Base-by-base conservation (phyloP, 2,329 filamentous ascomycete species). In the Curvularia verruculosa region DNA sequence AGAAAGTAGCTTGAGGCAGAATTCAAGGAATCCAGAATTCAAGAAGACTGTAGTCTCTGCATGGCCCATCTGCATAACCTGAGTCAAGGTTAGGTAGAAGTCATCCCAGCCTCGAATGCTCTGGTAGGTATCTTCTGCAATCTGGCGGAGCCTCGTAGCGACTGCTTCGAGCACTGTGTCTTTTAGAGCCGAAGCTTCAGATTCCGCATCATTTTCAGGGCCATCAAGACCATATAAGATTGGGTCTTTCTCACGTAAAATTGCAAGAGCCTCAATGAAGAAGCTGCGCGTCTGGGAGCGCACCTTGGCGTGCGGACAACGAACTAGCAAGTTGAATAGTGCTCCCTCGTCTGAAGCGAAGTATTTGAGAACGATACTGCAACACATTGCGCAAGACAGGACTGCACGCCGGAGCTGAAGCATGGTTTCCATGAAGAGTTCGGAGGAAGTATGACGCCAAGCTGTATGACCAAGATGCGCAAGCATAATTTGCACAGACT, bases 381-480 rank as follows among this genome's bases (percentile, higher is more conserved):
- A 85, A 69, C 87, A 89, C 15, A 50, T 81, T 68, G 68, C 45
- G 46, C 74, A 77, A 21, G 80, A 77, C 58, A 84, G 86, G 18
- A 85, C 82, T 34, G 85, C 79, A 19, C 78, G 79, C 12, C 79
- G 75, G 13, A 89, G 70, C 24, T 86, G 78, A 2, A 72, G 70
- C 49, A 85, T 79, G 50, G 89, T 85, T 8, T 77, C 72, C 1
- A 83, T 80, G 36, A 90, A 87, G 40, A 89, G 84, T 0, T 87
- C 83, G 2, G 85, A 71, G 39, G 92, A 89, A 72, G 89, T 91
- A 3, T 85, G 83, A 54, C 91, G 85, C 44, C 89, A 85, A 12
- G 90, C 84, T 40, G 96, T 82, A 69, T 94, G 89, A 64, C 93
- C 89, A 36, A 96, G 77, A 64, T 94, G 90, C 49, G 84, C 81